Percentiles rank a stretch among this genome's conserved stretches.
phyloP scores from a whole-genome alignment of 2,329 filamentous ascomycete genomes.

The Drechmeria coniospora region DNA sequence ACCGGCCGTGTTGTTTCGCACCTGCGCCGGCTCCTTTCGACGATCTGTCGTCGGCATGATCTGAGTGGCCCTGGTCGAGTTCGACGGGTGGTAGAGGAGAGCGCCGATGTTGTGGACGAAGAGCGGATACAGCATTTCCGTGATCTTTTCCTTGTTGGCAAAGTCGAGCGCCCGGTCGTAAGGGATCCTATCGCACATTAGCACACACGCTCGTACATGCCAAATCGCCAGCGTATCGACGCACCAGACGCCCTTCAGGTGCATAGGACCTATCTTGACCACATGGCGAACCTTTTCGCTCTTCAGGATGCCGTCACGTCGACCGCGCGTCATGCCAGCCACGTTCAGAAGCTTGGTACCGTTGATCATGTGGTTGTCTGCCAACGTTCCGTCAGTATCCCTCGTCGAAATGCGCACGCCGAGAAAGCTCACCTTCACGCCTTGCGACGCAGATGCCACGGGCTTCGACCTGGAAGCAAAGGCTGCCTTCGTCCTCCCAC shows the following conservation, averaged over 20 bases:
- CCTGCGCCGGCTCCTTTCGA: slow-evolving; percentile 53
- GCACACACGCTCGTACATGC: slow-evolving; percentile 7
- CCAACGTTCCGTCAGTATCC: not conserved
- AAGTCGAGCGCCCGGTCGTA: slow-evolving; percentile 97
- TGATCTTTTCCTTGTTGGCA: slow-evolving; percentile 99
- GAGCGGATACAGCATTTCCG: slow-evolving; percentile 81
- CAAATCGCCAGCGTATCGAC: slow-evolving; percentile 18
- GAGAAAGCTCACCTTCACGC: slow-evolving; percentile 55
- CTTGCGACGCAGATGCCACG: slow-evolving; percentile 91
- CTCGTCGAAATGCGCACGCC: not conserved
- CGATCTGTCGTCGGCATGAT: slow-evolving; percentile 77
- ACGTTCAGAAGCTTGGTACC: slow-evolving; percentile 95
- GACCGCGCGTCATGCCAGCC: slow-evolving; percentile 91
- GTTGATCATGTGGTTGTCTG: slow-evolving; percentile 98
- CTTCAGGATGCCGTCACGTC: slow-evolving; percentile 90
- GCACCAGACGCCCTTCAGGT: slow-evolving; percentile 93
- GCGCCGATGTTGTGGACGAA: slow-evolving; percentile 97
- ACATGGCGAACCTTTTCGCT: slow-evolving; percentile 95
- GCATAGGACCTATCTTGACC: slow-evolving; percentile 98
- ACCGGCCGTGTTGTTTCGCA: slow-evolving; percentile 42
- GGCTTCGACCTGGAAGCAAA: slow-evolving; percentile 96
- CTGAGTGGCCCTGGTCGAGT: slow-evolving; percentile 66
- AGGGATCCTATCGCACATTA: slow-evolving; percentile 58
- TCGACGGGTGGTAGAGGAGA: slow-evolving; percentile 83
- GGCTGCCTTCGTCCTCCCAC: slow-evolving; percentile 95